phyloP scores from a whole-genome alignment of 1,139 yeast species.

The Kodamaea anthophila region DNA sequence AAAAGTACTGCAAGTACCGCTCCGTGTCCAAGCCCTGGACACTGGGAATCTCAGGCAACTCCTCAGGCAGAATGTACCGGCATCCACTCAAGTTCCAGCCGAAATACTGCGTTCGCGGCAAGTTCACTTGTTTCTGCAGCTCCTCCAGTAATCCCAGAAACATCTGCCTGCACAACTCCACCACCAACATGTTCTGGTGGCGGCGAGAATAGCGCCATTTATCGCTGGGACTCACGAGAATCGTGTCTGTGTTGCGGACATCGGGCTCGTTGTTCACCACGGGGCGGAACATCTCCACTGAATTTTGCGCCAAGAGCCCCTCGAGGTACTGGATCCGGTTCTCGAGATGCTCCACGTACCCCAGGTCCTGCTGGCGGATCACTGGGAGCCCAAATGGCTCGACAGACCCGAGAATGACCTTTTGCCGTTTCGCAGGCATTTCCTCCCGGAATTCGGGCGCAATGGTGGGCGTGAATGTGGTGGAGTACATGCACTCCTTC shows the following conservation, averaged over 20 bases:
- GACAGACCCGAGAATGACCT: constrained; percentile 8
- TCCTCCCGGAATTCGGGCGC: constrained; percentile 1
- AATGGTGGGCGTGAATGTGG: constrained; percentile 6
- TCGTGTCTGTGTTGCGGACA: constrained; percentile 13
- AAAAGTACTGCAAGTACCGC: constrained; percentile 34
- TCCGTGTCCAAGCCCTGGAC: constrained; percentile 11
- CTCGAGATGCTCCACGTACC: constrained; percentile 31
- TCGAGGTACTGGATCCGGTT: constrained; percentile 38
- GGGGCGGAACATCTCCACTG: constrained; percentile 13
- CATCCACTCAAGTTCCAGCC: constrained; percentile 66
- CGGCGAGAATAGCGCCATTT: constrained; percentile 51
- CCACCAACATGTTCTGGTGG: constrained; percentile 44
- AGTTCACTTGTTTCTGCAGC: constrained; percentile 29
- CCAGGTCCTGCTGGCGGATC: constrained; percentile 12
- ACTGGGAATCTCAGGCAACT: constrained; percentile 28
- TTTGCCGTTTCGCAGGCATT: constrained; percentile 5
- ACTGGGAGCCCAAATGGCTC: constrained; percentile 18
- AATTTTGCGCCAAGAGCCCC: constrained; percentile 19
- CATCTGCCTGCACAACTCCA: constrained; percentile 38
- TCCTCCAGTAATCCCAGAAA: constrained; percentile 34
- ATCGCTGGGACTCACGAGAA: constrained; percentile 17
- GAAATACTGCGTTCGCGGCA: constrained; percentile 55
- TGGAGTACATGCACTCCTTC: constrained; percentile 33
- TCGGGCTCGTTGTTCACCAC: constrained; percentile 15
- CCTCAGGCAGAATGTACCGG: constrained; percentile 39